A percentile compares a stretch with the other conserved stretches of the same genome.
These are phyloP conservation scores for Lactarius evosmus DNA, from an alignment of 768 basidiomycete species.

Conservation along the genomic window DNA sequence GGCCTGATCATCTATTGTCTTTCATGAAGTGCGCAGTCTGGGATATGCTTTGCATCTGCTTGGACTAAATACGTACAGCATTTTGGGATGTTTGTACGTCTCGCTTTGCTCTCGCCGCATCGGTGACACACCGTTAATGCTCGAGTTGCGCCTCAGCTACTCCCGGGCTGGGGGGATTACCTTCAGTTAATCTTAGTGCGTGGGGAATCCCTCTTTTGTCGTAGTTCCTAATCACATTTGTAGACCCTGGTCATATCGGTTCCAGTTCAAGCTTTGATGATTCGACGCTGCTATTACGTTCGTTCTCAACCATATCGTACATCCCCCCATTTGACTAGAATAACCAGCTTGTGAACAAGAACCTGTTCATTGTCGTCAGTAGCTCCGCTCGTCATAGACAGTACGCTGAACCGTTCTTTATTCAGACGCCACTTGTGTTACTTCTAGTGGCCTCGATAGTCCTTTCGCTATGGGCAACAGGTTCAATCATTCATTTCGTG, in stretches of 20 bases:
- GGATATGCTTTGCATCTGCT: neutral
- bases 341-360: constrained; percentile 7
- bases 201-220: neutral
- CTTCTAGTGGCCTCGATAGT: constrained; percentile 3
- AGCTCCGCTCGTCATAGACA: neutral
- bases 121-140: neutral
- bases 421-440: constrained; percentile 4
- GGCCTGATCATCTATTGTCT: neutral
- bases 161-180: neutral
- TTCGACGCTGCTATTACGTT: constrained; percentile 23
- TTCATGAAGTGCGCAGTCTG: constrained; percentile 10
- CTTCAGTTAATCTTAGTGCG: neutral
- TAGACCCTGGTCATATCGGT: constrained; percentile 7
- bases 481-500: too few relatives aligned
- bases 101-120: neutral
- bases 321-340: neutral
- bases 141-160: neutral
- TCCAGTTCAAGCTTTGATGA: constrained; percentile 18
- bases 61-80: constrained; percentile 4
- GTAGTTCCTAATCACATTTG: neutral
- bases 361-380: constrained; percentile 15
- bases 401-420: neutral
- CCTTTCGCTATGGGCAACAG: neutral
- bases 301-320: neutral
- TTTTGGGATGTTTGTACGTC: constrained; percentile 3